Evolutionary conservation across 495 filamentous ascomycete species (phyloP), one percentile per base, ranked within the genome.

Genomic region (Margaritispora aquatica): DNA sequence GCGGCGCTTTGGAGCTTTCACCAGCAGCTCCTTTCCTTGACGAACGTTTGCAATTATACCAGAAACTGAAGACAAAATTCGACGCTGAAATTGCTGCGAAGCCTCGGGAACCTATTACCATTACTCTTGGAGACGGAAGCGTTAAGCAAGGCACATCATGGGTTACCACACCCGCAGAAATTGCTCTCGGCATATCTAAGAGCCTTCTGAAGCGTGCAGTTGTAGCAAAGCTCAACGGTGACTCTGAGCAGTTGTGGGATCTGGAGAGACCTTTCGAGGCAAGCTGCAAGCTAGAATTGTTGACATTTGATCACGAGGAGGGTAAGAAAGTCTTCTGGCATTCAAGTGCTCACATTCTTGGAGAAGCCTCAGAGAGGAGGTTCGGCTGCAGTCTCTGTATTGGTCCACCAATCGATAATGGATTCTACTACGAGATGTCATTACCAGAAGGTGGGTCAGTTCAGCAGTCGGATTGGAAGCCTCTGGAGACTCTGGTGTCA

Each of bases 361-460:
- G 94, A 57, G 93, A 97, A 71, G 90, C 91, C 50, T 88, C 85
- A 41, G 95, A 98, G 71, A 82, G 86, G 61, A 82, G 92, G 62
- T 98, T 88, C 70, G 88, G 88, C 48, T 97, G 92, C 74, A 84
- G 92, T 59, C 80, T 98, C 50, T 96, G 90, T 63, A 91, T 96
- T 67, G 94, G 94, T 9, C 94, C 94, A 21, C 94, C 92, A 8
- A 90, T 90, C 29, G 85, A 92, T 15, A 86, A 92, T 72, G 94
- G 95, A 34, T 98, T 97, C 80, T 97, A 95, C 78, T 97, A 97
- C 72, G 93, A 98, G 69, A 96, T 97, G 92, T 86, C 85, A 17
- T 81, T 96, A 21, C 86, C 87, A 23, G 88, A 84, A 23, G 83
- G 81, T 65, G 84, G 81, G 51, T 85, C 86, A 34, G 92, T 98